Evolutionary conservation across 306 rosid species (phyloP), one percentile per base, ranked within the genome.

Genomic region (Gynostemma pentaphyllum): DNA sequence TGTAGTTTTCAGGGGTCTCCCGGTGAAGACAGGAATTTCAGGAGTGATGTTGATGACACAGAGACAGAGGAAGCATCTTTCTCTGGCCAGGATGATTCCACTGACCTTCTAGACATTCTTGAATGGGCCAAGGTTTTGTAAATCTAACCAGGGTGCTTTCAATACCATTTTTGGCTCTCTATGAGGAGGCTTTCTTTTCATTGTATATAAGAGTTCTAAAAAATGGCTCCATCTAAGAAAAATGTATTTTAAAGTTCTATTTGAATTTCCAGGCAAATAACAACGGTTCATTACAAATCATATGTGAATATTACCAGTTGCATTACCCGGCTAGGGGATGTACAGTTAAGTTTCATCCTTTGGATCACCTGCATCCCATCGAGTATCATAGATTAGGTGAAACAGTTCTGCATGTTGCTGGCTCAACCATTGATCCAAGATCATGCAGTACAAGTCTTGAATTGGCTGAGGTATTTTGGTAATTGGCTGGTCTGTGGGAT

Each of bases 1-100:
- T 81, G 89, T 80, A 94, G 99, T 77, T 83, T 94, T 85, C 99
- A 89, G 69, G 86, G 95, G 64, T 94, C 99, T 51, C 99, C 99
- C 29, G 70, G 97, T 67, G 99, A 94, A 70, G 99, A 94, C 69
- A 84, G 95, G 70, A 79, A 79, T 71, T 94, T 76, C 72, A 82
- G 99, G 81, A 89, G 97, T 75, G 99, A 94, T 67, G 80, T 73
- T 45, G 99, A 94, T 80, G 97, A 88, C 74, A 84, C 95, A 1
- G 99, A 86, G 74, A 86, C 94, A 5, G 99, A 88, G 68, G 99
- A 88, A 73, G 85, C 95, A 29, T 86, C 99, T 66, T 46, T 81
- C 81, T 94, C 99, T 11, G 99, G 95, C 70, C 99, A 80, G 82
- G 99, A 94, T 36, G 97, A 94, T 73, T 74, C 89, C 67, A 80